Conservation (phyloP, 495 filamentous ascomycete species). For the Penicillium nucicola region DNA sequence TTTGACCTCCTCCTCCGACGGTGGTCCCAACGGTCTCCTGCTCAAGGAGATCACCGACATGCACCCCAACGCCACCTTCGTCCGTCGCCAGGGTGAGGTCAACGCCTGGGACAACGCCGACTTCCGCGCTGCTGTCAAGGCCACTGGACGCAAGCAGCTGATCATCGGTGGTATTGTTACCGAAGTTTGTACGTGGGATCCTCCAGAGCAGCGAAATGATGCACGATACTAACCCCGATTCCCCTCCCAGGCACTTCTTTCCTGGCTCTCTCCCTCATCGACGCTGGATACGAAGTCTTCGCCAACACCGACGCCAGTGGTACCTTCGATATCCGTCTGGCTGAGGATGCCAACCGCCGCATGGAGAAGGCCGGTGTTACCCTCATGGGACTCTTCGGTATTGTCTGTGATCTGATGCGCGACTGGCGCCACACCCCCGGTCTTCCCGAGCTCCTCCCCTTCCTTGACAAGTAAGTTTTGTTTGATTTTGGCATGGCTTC, state of each 20-base stretch:
- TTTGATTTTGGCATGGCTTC: not conserved
- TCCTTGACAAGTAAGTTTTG: constrained; percentile 54
- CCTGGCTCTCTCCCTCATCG: constrained; percentile 65
- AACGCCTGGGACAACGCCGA: constrained; percentile 77
- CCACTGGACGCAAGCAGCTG: constrained; percentile 65
- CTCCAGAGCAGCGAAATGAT: not conserved
- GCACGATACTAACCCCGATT: not conserved
- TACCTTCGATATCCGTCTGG: constrained; percentile 53
- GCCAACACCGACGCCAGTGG: constrained; percentile 73
- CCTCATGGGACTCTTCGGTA: constrained; percentile 60
- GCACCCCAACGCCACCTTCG: constrained; percentile 64
- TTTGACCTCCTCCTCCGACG: constrained; percentile 65
- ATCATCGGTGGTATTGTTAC: constrained; percentile 74
- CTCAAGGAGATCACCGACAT: constrained; percentile 67
- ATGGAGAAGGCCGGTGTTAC: constrained; percentile 69
- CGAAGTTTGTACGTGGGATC: constrained; percentile 60
- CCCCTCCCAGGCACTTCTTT: constrained; percentile 65
- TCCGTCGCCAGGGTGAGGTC: constrained; percentile 71
- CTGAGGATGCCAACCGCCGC: constrained; percentile 59
- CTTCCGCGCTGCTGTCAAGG: constrained; percentile 63
- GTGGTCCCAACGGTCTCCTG: constrained; percentile 61
- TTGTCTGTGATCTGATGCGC: constrained; percentile 71
- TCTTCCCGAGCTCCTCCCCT: constrained; percentile 57
- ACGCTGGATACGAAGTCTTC: constrained; percentile 73
- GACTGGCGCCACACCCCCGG: constrained; percentile 75